Conservation (phyloP, 371 early-diverging fungal genomes). For the Syncephalastrum contaminatum region DNA sequence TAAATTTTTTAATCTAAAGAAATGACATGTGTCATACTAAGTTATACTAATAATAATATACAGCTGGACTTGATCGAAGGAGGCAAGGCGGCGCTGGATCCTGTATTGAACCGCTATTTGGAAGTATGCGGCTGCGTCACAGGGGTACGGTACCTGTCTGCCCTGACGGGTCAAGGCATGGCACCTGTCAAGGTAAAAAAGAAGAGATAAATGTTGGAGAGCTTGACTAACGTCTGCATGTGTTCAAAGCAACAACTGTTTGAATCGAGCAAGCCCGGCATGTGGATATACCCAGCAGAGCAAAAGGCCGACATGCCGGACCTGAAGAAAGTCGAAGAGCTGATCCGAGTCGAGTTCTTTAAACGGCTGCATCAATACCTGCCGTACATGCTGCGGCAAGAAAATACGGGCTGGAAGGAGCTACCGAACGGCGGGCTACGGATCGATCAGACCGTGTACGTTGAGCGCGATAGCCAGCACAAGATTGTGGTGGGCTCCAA, state of each 20-base stretch:
- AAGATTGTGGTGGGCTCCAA: constrained; percentile 57
- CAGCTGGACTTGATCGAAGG: constrained; percentile 60
- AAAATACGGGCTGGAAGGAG: constrained; percentile 71
- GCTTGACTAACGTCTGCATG: not conserved
- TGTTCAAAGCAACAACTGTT: constrained; percentile 38
- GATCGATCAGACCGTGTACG: constrained; percentile 58
- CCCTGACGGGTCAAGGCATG: constrained; percentile 30
- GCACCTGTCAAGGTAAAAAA: constrained; percentile 33
- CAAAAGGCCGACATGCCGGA: constrained; percentile 65
- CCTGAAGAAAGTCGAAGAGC: constrained; percentile 67
- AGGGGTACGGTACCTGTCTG: constrained; percentile 49
- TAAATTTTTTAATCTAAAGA: constrained; percentile 17
- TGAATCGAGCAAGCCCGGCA: constrained; percentile 38
- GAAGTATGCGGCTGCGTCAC: constrained; percentile 27
- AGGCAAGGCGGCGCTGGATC: constrained; percentile 33
- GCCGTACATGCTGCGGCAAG: constrained; percentile 67
- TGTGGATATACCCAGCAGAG: constrained; percentile 64
- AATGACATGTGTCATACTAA: too few species aligned
- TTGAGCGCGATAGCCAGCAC: constrained; percentile 49
- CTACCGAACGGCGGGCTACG: constrained; percentile 42
- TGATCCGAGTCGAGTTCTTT: constrained; percentile 73
- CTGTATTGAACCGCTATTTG: constrained; percentile 27
- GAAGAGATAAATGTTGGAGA: not conserved
- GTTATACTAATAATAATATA: too few species aligned
- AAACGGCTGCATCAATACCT: constrained; percentile 57